Evolutionary conservation across 176 grass and related monocot genomes (phyloP).

Genomic region (Carex littledalei): DNA sequence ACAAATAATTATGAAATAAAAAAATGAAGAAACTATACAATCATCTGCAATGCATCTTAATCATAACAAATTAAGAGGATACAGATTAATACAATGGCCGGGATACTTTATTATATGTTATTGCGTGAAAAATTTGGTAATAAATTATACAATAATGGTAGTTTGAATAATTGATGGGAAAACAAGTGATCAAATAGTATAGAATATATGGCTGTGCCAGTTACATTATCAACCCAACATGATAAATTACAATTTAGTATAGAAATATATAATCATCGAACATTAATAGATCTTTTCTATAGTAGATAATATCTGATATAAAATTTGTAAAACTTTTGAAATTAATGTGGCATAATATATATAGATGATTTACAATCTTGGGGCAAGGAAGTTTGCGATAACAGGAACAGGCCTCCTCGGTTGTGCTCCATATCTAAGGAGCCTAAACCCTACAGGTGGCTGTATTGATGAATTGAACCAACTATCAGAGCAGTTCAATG

Average conservation of each 20-base stretch:
- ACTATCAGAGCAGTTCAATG: slow-evolving; percentile 12
- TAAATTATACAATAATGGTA: background rate
- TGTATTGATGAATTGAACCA: slow-evolving; percentile 28
- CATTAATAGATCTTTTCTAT: background rate
- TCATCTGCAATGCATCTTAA: background rate
- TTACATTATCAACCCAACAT: background rate
- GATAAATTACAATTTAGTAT: background rate
- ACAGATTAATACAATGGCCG: too few relatives aligned
- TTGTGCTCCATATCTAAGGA: slow-evolving; percentile 23
- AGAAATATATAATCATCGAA: background rate
- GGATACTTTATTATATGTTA: too few relatives aligned
- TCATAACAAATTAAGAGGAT: too few relatives aligned
- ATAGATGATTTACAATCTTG: slow-evolving; percentile 21
- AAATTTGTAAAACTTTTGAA: background rate
- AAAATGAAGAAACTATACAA: background rate
- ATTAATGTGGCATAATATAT: background rate
- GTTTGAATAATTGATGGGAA: background rate
- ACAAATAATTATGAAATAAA: background rate
- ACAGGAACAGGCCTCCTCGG: background rate
- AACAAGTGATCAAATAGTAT: background rate
- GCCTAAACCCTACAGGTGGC: background rate
- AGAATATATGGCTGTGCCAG: background rate
- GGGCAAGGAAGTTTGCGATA: slow-evolving; percentile 35
- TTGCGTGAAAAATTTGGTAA: too few relatives aligned
- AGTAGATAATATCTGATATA: background rate